Percentiles rank a stretch among this genome's conserved stretches.
Conservation (phyloP, 129 eudicot species). For the Centrapalus pauciflorus region DNA sequence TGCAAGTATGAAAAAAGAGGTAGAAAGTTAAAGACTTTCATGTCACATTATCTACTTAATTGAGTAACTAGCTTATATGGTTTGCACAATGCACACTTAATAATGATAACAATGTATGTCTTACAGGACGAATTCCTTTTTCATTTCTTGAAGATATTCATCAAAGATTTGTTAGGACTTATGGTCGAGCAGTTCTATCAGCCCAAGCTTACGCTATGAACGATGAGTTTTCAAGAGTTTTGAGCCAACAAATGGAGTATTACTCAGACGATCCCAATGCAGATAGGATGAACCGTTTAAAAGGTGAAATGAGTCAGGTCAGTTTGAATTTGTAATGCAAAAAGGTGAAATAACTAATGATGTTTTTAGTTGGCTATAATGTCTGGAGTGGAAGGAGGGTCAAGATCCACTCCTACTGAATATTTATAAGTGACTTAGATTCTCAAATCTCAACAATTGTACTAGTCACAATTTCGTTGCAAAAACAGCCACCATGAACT, state of each 20-base stretch:
- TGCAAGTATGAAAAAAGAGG: not conserved
- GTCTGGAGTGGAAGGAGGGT: not conserved
- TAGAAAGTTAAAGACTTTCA: not conserved
- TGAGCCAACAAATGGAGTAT: constrained; percentile 90
- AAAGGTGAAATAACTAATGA: too few relatives aligned
- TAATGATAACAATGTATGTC: not conserved
- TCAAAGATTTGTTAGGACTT: constrained; percentile 83
- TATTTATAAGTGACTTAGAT: not conserved
- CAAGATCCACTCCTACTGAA: not conserved
- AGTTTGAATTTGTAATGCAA: not conserved
- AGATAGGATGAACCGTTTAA: constrained; percentile 75
- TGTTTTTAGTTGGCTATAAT: too few relatives aligned
- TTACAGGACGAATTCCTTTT: constrained; percentile 77
- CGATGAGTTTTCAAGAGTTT: constrained; percentile 88
- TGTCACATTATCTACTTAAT: not conserved
- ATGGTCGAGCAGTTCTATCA: constrained; percentile 72
- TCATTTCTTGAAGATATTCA: constrained; percentile 91
- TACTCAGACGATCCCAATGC: constrained; percentile 90
- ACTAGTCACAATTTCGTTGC: not conserved
- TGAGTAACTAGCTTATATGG: not conserved
- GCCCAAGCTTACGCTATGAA: constrained; percentile 92
- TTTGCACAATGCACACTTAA: constrained; percentile 2
- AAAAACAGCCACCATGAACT: too few relatives aligned
- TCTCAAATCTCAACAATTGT: not conserved
- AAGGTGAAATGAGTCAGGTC: constrained; percentile 98